Percentiles rank a stretch among this genome's conserved stretches.
Evolutionary conservation across 2,329 filamentous ascomycete genomes (phyloP).

Genomic region (Trichocomaceae sp.): DNA sequence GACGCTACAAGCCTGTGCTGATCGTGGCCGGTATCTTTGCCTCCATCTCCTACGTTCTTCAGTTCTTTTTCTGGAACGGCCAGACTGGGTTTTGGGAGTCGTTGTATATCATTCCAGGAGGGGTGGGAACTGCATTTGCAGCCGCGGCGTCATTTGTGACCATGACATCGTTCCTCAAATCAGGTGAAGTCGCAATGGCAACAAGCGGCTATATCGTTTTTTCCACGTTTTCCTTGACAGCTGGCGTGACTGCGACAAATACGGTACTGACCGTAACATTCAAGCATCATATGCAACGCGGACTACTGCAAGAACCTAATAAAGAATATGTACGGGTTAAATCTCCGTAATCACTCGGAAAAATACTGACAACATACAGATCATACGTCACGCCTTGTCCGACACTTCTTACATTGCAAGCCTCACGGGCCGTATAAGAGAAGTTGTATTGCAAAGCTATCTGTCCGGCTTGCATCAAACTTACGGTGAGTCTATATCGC

Average conservation of each 20-base stretch:
- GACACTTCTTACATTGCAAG: conserved; percentile 37
- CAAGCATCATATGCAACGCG: conserved; percentile 23
- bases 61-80: conserved; percentile 54
- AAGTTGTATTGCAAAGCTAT: conserved; percentile 25
- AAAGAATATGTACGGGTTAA: conserved; percentile 11
- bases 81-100: conserved; percentile 51
- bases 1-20: conserved; percentile 52
- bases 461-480: conserved; percentile 23
- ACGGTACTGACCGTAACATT: conserved; percentile 34
- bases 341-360: conserved; percentile 9
- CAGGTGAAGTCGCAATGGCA: conserved; percentile 45
- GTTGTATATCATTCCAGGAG: conserved; percentile 54
- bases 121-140: conserved; percentile 46
- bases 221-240: conserved; percentile 38
- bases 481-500: conserved; percentile 19
- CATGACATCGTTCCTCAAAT: conserved; percentile 42
- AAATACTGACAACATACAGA: conserved; percentile 24
- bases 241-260: conserved; percentile 34
- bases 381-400: conserved; percentile 36
- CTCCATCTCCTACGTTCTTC: conserved; percentile 46
- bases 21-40: conserved; percentile 47
- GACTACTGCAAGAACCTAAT: conserved; percentile 18
- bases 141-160: conserved; percentile 45
- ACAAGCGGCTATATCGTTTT: conserved; percentile 44
- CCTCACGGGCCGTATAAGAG: conserved; percentile 19